Evolutionary conservation across 331 rosid genomes (phyloP), one percentile per base, ranked within the genome.

Genomic region (Malus hybrid): DNA sequence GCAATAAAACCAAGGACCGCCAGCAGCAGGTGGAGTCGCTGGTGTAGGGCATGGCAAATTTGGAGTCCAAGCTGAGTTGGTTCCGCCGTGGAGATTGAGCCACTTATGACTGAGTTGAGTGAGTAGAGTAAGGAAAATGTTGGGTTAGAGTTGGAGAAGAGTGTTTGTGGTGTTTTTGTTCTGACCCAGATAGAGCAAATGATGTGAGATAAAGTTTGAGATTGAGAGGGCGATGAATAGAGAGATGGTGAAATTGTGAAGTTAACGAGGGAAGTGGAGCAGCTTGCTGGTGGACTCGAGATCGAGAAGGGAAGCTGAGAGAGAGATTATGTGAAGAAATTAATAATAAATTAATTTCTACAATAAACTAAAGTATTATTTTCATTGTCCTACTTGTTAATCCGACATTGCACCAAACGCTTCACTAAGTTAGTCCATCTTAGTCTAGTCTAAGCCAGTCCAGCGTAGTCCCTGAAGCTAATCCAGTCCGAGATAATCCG

Each of bases 1-100:
- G 91, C 67, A 88, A 83, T 78, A 88, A 91, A 79, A 83, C 96
- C 29, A 1, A 66, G 4, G 78, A 87, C 0, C 77, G 78, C 32
- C 79, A 96, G 19, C 79, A 71, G 3, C 90, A 83, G 76, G 77
- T 90, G 12, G 80, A 87, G 12, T 71, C 89, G 5, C 48, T 92
- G 20, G 70, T 71, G 4, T 19, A 69, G 14, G 78, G 65, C 20
- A 85, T 86, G 27, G 67, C 76, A 22, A 59, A 79, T 5, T 7
- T 90, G 54, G 83, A 86, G 39, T 70, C 80, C 3, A 85, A 72
- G 16, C 73, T 88, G 72, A 67, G 57, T 50, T 55, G 34, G 71
- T 68, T 78, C 39, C 76, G 74, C 2, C 29, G 52, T 33, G 48
- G 87, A 85, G 69, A 83, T 67, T 71, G 31, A 71, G 70, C 69